Evolutionary conservation across 805 yeast species (phyloP), one percentile per base, ranked within the genome.

Genomic region (Cyberlindnera nakhonratchasimensis): DNA sequence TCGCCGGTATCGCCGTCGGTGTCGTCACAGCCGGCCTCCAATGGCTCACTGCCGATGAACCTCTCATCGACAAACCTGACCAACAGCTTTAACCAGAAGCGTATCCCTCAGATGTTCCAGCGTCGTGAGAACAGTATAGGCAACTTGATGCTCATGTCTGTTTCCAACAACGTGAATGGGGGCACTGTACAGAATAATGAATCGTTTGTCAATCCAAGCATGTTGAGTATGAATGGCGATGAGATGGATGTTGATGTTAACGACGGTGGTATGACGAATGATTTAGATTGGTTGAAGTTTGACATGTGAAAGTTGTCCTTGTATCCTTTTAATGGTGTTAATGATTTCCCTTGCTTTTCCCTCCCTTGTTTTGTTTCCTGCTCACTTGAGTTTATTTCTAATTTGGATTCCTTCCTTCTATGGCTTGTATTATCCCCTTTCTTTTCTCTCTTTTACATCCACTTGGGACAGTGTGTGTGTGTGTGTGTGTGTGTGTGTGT

Each of bases 231-330:
- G 16, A 34, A 38, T n/a, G 50, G 39, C 12, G 47, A 37, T 25
- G 50, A 48, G 39, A 46, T 43, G 38, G 53, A 48, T 42, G 39
- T 37, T 21, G 50, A 50, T 34, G 40, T 39, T 38, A 33, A 30
- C n/a, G 49, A 47, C 26, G 34, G 37, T 39, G 53, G 51, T 3
- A 44, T 47, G 48, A 34, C 45, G 14, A 48, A 45, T 41, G 62
- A 55, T 38, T 38, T 58, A 33, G 62, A 58, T 29, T 58, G 62
- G 62, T 31, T 58, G 33, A 58, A 57, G 39, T 58, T 58, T 53
- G 61, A 58, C 31, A 45, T 52, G 24, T 57, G 42, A 45, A 19
- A n/a, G 4, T 25, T 6, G 23, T 24, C 29, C 25, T 7, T 7
- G 3, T 11, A 26, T 12, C 26, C 18, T 6, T n/a, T n/a, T 13